A percentile compares a stretch with the other conserved stretches of the same genome.
Evolutionary conservation across 1,139 yeast species (phyloP).

Genomic region (Yamadazyma atmosphaerica): DNA sequence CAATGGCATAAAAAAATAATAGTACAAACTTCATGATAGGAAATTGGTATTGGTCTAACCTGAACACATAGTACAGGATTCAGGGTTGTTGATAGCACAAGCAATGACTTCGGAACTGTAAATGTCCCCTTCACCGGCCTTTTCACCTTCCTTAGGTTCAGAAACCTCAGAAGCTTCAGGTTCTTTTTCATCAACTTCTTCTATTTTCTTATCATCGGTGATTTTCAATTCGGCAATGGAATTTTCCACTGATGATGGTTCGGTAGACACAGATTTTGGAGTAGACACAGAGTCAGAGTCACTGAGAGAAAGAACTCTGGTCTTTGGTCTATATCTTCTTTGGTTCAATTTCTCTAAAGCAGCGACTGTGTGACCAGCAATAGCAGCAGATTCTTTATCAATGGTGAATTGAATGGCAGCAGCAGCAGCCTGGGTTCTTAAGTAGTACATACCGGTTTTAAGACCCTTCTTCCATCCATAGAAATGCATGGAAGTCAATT

Average conservation of each 20-base stretch:
- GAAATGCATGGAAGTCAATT: conserved; percentile 60
- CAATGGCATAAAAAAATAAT: too few species aligned
- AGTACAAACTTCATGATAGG: too few species aligned
- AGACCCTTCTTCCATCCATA: conserved; percentile 65
- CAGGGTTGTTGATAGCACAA: conserved; percentile 96
- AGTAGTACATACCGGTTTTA: conserved; percentile 64
- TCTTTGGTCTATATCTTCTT: conserved; percentile 39
- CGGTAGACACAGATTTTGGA: conserved; percentile 39
- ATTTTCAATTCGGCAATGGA: conserved; percentile 48
- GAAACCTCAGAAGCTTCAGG: conserved; percentile 16
- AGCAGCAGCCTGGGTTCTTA: conserved; percentile 63
- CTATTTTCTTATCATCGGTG: conserved; percentile 12
- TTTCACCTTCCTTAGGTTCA: conserved; percentile 23
- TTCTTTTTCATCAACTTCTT: conserved; percentile 9
- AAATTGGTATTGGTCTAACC: too few species aligned
- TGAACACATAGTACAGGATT: conserved; percentile 98
- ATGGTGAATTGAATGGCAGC: conserved; percentile 64
- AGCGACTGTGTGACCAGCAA: conserved; percentile 55
- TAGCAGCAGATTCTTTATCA: conserved; percentile 36
- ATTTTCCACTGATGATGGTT: conserved; percentile 50
- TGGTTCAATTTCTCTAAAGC: conserved; percentile 55
- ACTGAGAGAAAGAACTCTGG: conserved; percentile 25
- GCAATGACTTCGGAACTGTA: conserved; percentile 92
- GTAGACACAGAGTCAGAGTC: conserved; percentile 32
- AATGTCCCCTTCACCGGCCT: conserved; percentile 57